Base-by-base conservation (phyloP, 768 basidiomycete species). In the Pleurotus giganteus region DNA sequence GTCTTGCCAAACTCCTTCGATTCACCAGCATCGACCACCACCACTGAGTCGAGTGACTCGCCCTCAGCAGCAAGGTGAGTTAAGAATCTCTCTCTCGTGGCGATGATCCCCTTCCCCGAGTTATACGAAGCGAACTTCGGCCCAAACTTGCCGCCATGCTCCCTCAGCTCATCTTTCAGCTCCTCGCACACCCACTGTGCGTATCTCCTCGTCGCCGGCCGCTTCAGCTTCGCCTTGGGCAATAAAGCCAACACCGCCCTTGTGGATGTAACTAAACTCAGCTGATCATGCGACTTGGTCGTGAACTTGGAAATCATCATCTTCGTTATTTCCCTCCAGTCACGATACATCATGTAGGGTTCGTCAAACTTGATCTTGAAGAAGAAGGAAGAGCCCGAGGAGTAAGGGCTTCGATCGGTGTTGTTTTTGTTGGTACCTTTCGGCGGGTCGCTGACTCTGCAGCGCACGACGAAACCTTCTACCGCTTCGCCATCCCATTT, bases 301-400 rank as follows among this genome's bases (percentile, higher is more conserved):
- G 49, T 51, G 17, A 51, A 37, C 21, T n/a, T 51, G 23, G 23
- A 36, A 7, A 94, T 74, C n/a, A 96, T 75, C 9, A 67, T 70
- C 66, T 91, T 91, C 4, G 97, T 98, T 50, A 95, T 78, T 70
- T 98, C 96, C 53, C 96, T 81, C 94, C 94, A 98, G 66, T 95
- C 91, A 53, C 97, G 88, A 71, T 97, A 98, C 85, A 96, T 95
- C 81, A 98, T 86, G 67, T 99, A 99, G 2, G 96, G 96, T 65
- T 98, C 93, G 69, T 98, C 94, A 69, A 98, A 98, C 68, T 99
- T 99, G 74, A 98, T 80, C 67, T 99, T 99, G 85, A 97, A 98
- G 80, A 99, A 98, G 78, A 98, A 96, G 0, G 92, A 88, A 2
- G 89, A 84, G 27, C 88, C 91, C 0, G 85, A 70, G 0, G 77